Evolutionary conservation across 1,284 basidiomycete species (phyloP), one percentile per base, ranked within the genome.

Genomic region (Sporisorium scitamineum): DNA sequence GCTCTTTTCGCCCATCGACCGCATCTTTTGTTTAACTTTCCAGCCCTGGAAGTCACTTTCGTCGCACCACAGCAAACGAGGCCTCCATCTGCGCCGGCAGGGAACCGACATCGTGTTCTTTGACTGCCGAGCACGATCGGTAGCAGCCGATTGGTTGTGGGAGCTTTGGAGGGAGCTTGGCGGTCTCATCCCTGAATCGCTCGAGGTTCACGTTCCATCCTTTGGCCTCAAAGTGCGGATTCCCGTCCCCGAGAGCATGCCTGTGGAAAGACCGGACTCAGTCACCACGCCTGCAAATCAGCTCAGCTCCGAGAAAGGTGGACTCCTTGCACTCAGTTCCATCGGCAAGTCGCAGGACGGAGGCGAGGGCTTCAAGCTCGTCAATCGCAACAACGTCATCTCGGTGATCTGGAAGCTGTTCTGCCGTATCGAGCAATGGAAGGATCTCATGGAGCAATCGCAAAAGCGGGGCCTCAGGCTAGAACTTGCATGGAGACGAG

Each of bases 111-210:
- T 94, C 14, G 93, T 93, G 76, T 87, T 94, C 24, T 92, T 93
- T 85, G 93, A 94, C 80, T 84, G 79, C 32, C 79, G 83, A 42
- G 64, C 66, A 66, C 89, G 91, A 14, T 90, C 91, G 14, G 87
- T 92, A 55, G 91, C 91, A 2, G 87, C 89, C 29, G 93, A 95
- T 83, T 95, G 93, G 94, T 87, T 90, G 50, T 94, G 93, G 93
- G 88, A 90, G 65, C 86, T 94, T 51, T 94, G 92, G 92, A 88
- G 88, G 50, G 87, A 89, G 67, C 87, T 92, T 4, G 89, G 88
- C 18, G 88, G 88, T 5, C 67, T 83, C 39, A 79, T 89, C 5
- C 89, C 89, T 6, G 77, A 86, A 11, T 85, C 83, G 34, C 80
- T 90, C 27, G 88, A 89, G 69, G 85, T 89, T 9, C 86, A 86